Conservation (phyloP, 495 filamentous ascomycete species). For the Chlorociboria aeruginascens region DNA sequence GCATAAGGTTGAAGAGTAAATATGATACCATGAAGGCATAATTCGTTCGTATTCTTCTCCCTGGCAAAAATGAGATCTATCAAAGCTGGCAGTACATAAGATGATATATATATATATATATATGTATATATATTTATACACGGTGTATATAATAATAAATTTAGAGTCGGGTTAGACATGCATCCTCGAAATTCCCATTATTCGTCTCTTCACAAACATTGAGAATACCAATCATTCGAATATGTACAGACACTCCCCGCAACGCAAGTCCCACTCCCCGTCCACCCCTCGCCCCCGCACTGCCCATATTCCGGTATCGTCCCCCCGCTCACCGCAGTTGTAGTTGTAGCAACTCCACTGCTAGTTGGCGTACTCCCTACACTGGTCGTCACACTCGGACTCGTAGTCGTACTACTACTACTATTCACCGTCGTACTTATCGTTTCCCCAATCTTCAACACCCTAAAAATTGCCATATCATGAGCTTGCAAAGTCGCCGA, state of each 20-base stretch:
- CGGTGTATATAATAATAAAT: too few species aligned
- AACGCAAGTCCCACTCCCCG: conserved; percentile 32
- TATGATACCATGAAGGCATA: conserved; percentile 26
- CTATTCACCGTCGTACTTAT: not conserved
- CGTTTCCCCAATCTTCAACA: not conserved
- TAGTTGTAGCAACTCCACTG: not conserved
- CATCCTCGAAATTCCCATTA: too few species aligned
- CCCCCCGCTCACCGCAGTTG: not conserved
- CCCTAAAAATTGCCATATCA: conserved; percentile 34
- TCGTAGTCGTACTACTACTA: not conserved
- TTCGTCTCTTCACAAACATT: conserved; percentile 14
- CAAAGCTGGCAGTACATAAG: too few species aligned
- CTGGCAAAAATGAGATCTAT: too few species aligned
- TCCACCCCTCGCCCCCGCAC: conserved; percentile 37
- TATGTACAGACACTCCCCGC: conserved; percentile 30
- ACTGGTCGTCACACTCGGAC: not conserved
- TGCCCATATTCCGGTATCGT: conserved; percentile 24
- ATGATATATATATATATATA: too few species aligned
- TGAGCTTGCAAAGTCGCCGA: conserved; percentile 29
- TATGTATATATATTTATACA: too few species aligned
- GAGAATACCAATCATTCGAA: conserved; percentile 37
- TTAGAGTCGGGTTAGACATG: too few species aligned
- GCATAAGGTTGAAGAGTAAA: conserved; percentile 32
- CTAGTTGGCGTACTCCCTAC: not conserved
- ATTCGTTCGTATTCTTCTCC: not conserved